These are phyloP conservation scores for Agrocybe chaxingu DNA, from an alignment of 768 basidiomycete genomes.

Conservation along the genomic window DNA sequence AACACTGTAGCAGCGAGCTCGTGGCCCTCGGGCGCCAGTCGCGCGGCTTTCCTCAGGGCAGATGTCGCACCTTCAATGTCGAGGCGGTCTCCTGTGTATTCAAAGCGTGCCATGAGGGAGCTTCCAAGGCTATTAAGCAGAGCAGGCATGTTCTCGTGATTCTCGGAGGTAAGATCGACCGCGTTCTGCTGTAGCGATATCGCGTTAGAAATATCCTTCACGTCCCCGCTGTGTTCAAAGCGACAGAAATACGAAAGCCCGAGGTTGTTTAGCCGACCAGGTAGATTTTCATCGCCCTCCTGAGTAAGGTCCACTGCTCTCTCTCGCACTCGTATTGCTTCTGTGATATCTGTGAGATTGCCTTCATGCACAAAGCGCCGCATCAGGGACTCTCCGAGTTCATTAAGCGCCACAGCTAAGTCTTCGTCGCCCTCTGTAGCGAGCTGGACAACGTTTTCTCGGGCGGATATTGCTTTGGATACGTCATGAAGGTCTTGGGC, in stretches of 20 bases:
- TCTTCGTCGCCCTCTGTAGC: neutral
- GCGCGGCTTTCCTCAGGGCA: neutral
- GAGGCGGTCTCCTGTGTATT: neutral
- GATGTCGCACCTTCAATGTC: neutral
- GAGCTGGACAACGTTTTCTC: neutral
- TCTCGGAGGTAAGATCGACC: neutral
- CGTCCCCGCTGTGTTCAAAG: neutral
- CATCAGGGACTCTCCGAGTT: neutral
- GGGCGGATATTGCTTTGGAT: conserved; percentile 8
- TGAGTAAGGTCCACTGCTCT: conserved; percentile 4
- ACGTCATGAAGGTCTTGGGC: conserved; percentile 12
- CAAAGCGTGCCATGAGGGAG: neutral
- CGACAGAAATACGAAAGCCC: conserved; percentile 1
- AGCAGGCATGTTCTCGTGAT: neutral
- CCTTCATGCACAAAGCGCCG: neutral
- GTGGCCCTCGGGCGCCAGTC: neutral
- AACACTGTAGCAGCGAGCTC: neutral
- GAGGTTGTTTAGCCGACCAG: conserved; percentile 7
- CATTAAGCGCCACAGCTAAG: neutral
- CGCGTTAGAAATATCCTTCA: conserved; percentile 2
- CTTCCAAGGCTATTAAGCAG: conserved; percentile 1
- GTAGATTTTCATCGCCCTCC: neutral
- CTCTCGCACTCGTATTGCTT: conserved; percentile 7
- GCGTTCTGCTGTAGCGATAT: conserved; percentile 1
- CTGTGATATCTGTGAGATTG: conserved; percentile 1